Conservation (phyloP, 495 filamentous ascomycete species). For the Annulohypoxylon nitens region DNA sequence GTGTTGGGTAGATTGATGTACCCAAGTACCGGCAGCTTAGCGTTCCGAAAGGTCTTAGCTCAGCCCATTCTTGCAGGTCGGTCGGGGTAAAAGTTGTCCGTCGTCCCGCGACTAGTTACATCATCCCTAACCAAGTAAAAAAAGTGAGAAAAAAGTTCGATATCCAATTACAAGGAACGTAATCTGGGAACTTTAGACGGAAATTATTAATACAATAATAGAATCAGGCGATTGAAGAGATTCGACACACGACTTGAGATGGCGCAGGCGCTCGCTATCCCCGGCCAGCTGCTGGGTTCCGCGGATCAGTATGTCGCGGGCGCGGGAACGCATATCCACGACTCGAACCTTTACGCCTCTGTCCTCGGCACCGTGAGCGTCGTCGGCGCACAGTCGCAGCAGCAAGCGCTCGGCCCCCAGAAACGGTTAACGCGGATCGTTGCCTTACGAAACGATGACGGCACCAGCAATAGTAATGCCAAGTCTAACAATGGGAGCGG, state of each 20-base stretch:
- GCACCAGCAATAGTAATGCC: background rate
- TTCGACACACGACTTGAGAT: conserved; percentile 13
- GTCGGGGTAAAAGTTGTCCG: conserved; percentile 7
- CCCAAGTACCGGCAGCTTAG: background rate
- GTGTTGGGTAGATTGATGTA: background rate
- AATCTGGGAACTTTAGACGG: no score
- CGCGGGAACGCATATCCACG: conserved; percentile 83
- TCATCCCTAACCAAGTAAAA: background rate
- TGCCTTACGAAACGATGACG: conserved; percentile 36
- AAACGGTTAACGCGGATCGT: conserved; percentile 69
- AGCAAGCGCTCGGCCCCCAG: conserved; percentile 66
- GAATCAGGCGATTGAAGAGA: background rate
- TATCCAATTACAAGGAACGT: no score
- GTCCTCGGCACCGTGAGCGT: conserved; percentile 72
- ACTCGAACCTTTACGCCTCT: conserved; percentile 78
- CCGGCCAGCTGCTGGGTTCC: conserved; percentile 83
- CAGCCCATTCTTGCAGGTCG: background rate
- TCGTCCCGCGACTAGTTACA: background rate
- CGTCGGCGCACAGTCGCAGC: conserved; percentile 39
- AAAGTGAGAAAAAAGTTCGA: conserved; percentile 4
- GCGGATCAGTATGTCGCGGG: conserved; percentile 74
- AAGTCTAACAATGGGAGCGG: conserved; percentile 25
- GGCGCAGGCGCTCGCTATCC: conserved; percentile 61
- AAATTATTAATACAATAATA: no score
- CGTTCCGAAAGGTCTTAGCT: background rate